Evolutionary conservation across 2,329 filamentous ascomycete genomes (phyloP).

Genomic region (Basipetospora chlamydospora): DNA sequence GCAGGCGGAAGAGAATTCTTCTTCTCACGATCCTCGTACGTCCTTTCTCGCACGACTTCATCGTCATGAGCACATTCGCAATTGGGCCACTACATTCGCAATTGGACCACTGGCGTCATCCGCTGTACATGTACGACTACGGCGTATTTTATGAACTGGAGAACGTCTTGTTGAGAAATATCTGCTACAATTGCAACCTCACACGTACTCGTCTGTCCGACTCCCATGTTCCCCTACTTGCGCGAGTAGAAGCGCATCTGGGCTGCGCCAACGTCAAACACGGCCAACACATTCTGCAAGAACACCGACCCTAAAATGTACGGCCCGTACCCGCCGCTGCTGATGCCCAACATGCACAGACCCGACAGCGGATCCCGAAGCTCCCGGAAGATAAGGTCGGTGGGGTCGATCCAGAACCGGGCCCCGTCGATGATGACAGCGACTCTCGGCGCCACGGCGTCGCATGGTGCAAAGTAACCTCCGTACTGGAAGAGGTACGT

Average conservation of each 20-base stretch:
- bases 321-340: slow-evolving; percentile 27
- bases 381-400: slow-evolving; percentile 30
- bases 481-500: slow-evolving; percentile 31
- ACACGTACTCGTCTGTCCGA: too few relatives aligned
- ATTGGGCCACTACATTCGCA: too few relatives aligned
- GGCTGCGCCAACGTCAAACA: slow-evolving; percentile 31
- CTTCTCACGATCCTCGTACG: too few relatives aligned
- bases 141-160: too few relatives aligned
- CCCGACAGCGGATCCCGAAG: slow-evolving; percentile 28
- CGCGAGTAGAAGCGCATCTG: slow-evolving; percentile 28
- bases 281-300: slow-evolving; percentile 33
- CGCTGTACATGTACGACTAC: too few relatives aligned
- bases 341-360: slow-evolving; percentile 32
- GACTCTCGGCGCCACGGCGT: slow-evolving; percentile 29
- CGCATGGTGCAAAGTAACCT: slow-evolving; percentile 32
- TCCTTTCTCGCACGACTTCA: too few relatives aligned
- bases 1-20: too few relatives aligned
- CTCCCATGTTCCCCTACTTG: not conserved
- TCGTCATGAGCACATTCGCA: too few relatives aligned
- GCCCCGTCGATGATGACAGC: slow-evolving; percentile 28
- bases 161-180: too few relatives aligned
- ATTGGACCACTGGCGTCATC: too few relatives aligned
- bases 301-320: slow-evolving; percentile 36
- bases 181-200: too few relatives aligned
- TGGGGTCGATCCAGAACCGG: slow-evolving; percentile 31